phyloP scores from a whole-genome alignment of 1,284 basidiomycete species.

The Bjerkandera adusta region DNA sequence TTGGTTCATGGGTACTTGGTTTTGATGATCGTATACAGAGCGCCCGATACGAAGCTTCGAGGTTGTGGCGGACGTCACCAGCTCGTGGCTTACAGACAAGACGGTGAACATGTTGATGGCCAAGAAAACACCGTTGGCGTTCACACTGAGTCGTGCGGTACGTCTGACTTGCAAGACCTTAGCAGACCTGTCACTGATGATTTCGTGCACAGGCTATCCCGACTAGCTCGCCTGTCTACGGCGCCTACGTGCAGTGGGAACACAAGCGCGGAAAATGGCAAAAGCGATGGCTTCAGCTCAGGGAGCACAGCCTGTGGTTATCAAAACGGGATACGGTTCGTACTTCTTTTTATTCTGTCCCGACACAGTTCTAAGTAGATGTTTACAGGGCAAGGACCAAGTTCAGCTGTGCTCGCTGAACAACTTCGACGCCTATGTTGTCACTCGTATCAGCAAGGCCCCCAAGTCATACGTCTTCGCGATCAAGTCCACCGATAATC shows the following conservation, averaged over 20 bases:
- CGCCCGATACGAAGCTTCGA: conserved; percentile 86
- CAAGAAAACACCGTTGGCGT: conserved; percentile 65
- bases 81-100: conserved; percentile 82
- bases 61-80: conserved; percentile 65
- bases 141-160: conserved; percentile 57
- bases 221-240: conserved; percentile 62
- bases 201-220: conserved; percentile 64
- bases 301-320: conserved; percentile 81
- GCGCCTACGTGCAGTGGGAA: conserved; percentile 83
- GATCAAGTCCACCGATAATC: conserved; percentile 84
- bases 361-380: conserved; percentile 5
- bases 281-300: conserved; percentile 83
- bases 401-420: conserved; percentile 76
- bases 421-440: conserved; percentile 81
- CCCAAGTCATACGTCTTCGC: conserved; percentile 82
- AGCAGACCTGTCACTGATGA: neutral
- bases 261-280: conserved; percentile 89
- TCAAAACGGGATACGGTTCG: conserved; percentile 84
- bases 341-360: conserved; percentile 12
- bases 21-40: conserved; percentile 47
- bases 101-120: conserved; percentile 75
- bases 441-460: conserved; percentile 70
- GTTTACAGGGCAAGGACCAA: conserved; percentile 76
- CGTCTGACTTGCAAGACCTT: conserved; percentile 24
- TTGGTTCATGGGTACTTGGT: conserved; percentile 1